phyloP scores from a whole-genome alignment of 148 eudicot genomes.

The Arctostaphylos glauca region DNA sequence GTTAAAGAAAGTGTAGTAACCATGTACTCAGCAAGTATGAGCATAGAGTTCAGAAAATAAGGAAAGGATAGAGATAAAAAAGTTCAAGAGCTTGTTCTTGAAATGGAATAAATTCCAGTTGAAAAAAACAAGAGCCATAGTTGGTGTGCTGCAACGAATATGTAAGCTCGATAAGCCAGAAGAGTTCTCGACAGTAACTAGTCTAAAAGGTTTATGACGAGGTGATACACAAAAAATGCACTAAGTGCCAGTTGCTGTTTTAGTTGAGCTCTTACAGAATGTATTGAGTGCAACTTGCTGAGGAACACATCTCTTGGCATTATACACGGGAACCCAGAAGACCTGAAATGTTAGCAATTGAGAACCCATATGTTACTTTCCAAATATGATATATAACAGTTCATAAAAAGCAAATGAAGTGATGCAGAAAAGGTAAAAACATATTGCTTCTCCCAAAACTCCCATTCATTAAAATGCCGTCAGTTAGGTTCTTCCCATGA shows the following conservation, averaged over 20 bases:
- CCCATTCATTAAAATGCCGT: neutral
- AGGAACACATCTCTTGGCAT: conserved; percentile 10
- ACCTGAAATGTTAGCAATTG: conserved; percentile 21
- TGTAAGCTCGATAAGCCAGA: neutral
- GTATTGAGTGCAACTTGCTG: conserved; percentile 8
- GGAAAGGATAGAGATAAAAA: neutral
- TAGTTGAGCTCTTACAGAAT: neutral
- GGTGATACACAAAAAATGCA: neutral
- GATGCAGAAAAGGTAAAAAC: neutral
- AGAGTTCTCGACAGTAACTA: neutral
- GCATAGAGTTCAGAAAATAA: neutral
- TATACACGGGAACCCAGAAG: conserved; percentile 29
- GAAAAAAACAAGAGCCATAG: neutral
- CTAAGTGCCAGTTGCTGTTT: neutral
- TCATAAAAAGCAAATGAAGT: neutral
- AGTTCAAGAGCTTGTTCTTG: conserved; percentile 7
- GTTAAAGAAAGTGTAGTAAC: neutral
- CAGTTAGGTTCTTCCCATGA: neutral
- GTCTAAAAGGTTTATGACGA: neutral
- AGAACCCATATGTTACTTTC: neutral
- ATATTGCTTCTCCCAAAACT: neutral
- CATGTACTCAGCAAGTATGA: neutral
- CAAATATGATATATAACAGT: neutral
- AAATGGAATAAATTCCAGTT: neutral
- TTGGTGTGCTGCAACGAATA: neutral